Base-by-base conservation (phyloP, 768 basidiomycete genomes). In the Mycena maculata region DNA sequence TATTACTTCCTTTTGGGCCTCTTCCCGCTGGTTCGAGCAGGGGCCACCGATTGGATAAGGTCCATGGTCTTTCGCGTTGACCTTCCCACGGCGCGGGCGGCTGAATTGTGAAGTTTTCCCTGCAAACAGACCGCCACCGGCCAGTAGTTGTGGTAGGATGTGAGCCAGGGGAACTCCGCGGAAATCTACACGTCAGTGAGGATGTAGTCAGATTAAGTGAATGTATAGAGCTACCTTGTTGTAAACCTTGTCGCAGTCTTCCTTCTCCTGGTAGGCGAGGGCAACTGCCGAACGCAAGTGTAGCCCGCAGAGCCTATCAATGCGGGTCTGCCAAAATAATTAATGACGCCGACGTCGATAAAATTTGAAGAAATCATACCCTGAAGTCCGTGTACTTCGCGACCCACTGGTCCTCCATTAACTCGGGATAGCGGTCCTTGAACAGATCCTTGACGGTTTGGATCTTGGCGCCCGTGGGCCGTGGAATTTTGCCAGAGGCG, bases 81-180 rank as follows among this genome's bases (percentile, higher is more conserved):
- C 42, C 44, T 6, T 42, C 55, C 2, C 44, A 18, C 20, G 55
- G 2, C 13, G 55, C 45, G 57, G 22, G 55, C 55, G 38, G 60
- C 41, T 1, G 60, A 62, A 23, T 62, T 62, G 50, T 62, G 60
- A 16, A 62, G 50, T 33, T 62, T 62, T 28, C 41, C 38, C n/a
- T 62, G 60, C 38, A 62, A 45, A 53, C 49, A 53, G 4, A 62
- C 49, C 22, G 47, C 10, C 9, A 30, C 50, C 28, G 60, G 60
- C 60, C 60, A 62, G 31, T n/a, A 23, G 25, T 44, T 23, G 20
- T 22, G n/a, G n/a, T 25, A 62, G 15, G 20, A 22, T 23, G 22
- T 22, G 38, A 62, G 47, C 59, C 59, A 60, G 3, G 33, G 38
- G 49, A 50, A 61, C 25, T n/a, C 28, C 20, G 33, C 33, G 49